Evolutionary conservation across 192 early-diverging fungal genomes (phyloP).

Genomic region (Coemansia sp.): DNA sequence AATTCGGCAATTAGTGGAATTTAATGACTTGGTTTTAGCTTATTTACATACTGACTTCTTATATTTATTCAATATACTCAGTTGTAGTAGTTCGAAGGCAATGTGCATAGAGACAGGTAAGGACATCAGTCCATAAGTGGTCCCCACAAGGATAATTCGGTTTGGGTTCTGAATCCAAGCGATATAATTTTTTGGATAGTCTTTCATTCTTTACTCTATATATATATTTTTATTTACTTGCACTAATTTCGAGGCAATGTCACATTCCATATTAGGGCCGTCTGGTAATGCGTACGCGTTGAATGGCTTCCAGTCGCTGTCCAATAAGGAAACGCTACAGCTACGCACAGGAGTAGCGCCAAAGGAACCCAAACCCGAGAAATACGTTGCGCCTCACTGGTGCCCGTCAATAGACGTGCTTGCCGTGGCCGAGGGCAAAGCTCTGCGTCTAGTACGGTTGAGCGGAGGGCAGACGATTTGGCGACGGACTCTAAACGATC

Average conservation of each 20-base stretch:
- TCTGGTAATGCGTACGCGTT: not conserved
- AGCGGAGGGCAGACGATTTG: constrained; percentile 52
- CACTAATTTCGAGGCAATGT: not conserved
- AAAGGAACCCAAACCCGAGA: constrained; percentile 4
- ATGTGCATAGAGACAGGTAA: too few relatives aligned
- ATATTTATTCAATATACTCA: too few relatives aligned
- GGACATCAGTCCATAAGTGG: not conserved
- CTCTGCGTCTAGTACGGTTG: constrained; percentile 40
- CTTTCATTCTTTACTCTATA: not conserved
- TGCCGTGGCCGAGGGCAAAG: constrained; percentile 40
- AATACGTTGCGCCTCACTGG: constrained; percentile 37
- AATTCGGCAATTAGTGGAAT: too few relatives aligned
- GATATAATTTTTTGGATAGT: not conserved
- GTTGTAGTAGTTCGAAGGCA: too few relatives aligned
- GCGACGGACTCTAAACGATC: constrained; percentile 28
- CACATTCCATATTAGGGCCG: not conserved
- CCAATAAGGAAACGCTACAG: constrained; percentile 18
- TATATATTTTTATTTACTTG: not conserved
- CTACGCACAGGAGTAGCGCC: constrained; percentile 30
- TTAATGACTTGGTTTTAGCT: too few relatives aligned
- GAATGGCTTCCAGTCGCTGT: constrained; percentile 43
- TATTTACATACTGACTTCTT: too few relatives aligned
- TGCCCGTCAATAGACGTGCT: constrained; percentile 41
- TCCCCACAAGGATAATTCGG: not conserved
- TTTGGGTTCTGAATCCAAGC: too few relatives aligned